Base-by-base conservation (phyloP, 2,329 filamentous ascomycete genomes). In the Orbilia brochopaga region DNA sequence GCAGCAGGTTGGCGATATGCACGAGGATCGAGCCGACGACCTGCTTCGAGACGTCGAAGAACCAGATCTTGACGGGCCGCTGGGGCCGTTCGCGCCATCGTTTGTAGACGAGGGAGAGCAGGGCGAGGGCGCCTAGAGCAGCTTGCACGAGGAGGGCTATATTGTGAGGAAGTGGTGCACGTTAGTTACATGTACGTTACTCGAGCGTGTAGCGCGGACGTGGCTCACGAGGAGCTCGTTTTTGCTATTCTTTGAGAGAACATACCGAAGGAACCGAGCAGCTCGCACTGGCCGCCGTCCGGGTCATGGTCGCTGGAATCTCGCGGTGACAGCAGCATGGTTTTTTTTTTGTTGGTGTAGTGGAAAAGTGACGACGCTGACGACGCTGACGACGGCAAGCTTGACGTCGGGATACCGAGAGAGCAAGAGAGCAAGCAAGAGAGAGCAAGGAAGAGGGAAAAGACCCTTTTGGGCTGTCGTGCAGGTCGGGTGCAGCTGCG, bases 31-130 rank as follows among this genome's bases (percentile, higher is more conserved):
- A 95, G 21, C 94, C 94, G 77, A 97, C 90, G 60, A 99, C 91
- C 82, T 99, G 94, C 83, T 99, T 99, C 32, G 91, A 96, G 23
- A 88, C 94, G 78, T 99, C 94, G 79, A 97, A 99, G 79, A 90
- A 92, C 76, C 94, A 99, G 75, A 99, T 92, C 84, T 95, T 96
- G 78, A 97, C 78, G 0, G 93, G 93, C 62, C 94, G 86, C 79
- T 97, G 93, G 1, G 94, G 93, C 65, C 90, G 85, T 81, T 99
- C 94, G 75, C 90, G 86, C 87, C 90, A 96, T 76, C 94, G 86
- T 83, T 99, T 99, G 82, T 87, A 96, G 6, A 97, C 93, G 54
- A 99, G 85, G 0, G 92, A 90, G 61, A 93, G 82, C 58, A 97
- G 81, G 7, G 94, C 94, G 63, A 97, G 82, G 17, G 84, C 86